A percentile compares a stretch with the other conserved stretches of the same genome.
phyloP scores from a whole-genome alignment of 2,329 filamentous ascomycete genomes.

The Phyllosticta capitalensis region DNA sequence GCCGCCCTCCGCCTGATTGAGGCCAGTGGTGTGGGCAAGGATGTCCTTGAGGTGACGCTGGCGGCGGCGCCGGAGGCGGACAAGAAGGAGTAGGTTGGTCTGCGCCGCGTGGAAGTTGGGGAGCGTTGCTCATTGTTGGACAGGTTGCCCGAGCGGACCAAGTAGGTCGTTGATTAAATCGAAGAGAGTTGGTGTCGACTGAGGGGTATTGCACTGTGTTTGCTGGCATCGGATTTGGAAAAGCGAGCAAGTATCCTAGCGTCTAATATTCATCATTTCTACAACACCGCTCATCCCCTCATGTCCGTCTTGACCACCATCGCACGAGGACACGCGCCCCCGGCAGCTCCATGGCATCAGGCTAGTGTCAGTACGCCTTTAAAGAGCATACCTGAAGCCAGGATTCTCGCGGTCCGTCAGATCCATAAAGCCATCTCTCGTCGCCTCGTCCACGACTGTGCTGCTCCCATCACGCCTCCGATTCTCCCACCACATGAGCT shows the following conservation, averaged over 20 bases:
- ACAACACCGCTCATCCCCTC: neutral
- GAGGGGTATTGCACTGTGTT: neutral
- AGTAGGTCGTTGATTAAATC: neutral
- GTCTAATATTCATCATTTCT: neutral
- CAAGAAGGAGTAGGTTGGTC: conserved; percentile 11
- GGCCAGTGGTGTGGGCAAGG: conserved; percentile 22
- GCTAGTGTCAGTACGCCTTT: neutral
- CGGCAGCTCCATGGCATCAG: neutral
- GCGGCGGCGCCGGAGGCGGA: neutral
- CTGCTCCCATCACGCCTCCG: conserved; percentile 20
- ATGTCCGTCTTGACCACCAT: neutral
- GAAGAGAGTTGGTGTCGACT: neutral
- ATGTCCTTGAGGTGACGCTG: conserved; percentile 26
- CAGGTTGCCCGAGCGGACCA: conserved; percentile 14
- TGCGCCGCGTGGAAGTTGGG: neutral
- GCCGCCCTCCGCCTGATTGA: conserved; percentile 23
- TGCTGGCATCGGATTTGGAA: neutral
- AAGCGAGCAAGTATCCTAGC: neutral
- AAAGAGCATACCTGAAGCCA: conserved; percentile 23
- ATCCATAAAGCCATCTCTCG: conserved; percentile 27
- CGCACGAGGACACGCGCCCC: neutral
- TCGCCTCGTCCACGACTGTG: conserved; percentile 20
- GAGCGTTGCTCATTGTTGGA: neutral
- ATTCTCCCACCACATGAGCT: conserved; percentile 27
- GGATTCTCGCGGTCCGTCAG: conserved; percentile 24